Evolutionary conservation across 2,329 filamentous ascomycete genomes (phyloP).

Genomic region (Coniosporium tulheliwenetii): DNA sequence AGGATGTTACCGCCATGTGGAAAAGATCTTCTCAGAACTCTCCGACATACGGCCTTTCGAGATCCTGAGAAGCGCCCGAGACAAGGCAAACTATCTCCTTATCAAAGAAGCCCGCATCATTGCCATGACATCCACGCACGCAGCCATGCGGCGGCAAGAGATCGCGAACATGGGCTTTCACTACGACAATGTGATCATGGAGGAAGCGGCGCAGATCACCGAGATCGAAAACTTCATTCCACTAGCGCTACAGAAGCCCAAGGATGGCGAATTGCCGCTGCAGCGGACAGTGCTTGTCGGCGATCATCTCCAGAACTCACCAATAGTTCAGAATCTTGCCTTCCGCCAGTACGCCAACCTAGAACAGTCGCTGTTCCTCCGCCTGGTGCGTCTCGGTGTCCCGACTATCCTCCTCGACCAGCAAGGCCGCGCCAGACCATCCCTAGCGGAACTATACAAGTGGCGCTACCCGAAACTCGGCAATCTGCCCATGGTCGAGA

Average conservation of each 20-base stretch:
- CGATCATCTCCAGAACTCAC: conserved; percentile 93
- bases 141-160: conserved; percentile 81
- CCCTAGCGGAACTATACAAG: conserved; percentile 76
- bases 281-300: conserved; percentile 86
- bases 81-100: conserved; percentile 91
- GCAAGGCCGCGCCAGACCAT: conserved; percentile 79
- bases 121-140: conserved; percentile 97
- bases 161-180: conserved; percentile 87
- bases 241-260: conserved; percentile 73
- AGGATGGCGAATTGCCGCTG: conserved; percentile 55
- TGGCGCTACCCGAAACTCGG: conserved; percentile 80
- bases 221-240: conserved; percentile 97
- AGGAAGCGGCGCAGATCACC: conserved; percentile 95
- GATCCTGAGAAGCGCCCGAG: conserved; percentile 71
- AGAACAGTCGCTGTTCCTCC: conserved; percentile 87
- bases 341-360: conserved; percentile 93
- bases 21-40: conserved; percentile 80
- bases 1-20: conserved; percentile 78
- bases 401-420: conserved; percentile 80
- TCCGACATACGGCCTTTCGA: conserved; percentile 93
- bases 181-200: conserved; percentile 96
- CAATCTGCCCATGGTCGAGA: conserved; percentile 62
- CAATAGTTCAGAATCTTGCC: conserved; percentile 84
- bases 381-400: conserved; percentile 82
- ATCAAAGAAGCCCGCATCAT: conserved; percentile 94